Percentiles rank a stretch among this genome's conserved stretches.
Evolutionary conservation across 371 early-diverging fungal species (phyloP).

Genomic region (Gilbertella persicaria): DNA sequence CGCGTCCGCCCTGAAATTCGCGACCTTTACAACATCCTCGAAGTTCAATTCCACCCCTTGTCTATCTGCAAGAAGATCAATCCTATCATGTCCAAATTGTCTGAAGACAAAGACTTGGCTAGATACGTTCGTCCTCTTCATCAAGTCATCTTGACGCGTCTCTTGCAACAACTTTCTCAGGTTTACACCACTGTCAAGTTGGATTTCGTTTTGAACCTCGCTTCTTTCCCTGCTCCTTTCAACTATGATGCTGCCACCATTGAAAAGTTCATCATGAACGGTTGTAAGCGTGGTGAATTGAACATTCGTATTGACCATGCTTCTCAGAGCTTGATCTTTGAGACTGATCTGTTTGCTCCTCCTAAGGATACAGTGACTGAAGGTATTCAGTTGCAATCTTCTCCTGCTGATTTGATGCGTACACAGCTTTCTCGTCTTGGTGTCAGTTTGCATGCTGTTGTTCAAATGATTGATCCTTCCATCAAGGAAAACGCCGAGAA

Average conservation of each 20-base stretch:
- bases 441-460: slow-evolving; percentile 79
- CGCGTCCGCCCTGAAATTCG: slow-evolving; percentile 89
- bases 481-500: slow-evolving; percentile 64
- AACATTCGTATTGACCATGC: slow-evolving; percentile 94
- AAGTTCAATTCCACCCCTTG: slow-evolving; percentile 97
- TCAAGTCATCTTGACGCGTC: slow-evolving; percentile 91
- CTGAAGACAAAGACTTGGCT: slow-evolving; percentile 73
- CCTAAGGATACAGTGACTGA: slow-evolving; percentile 73
- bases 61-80: slow-evolving; percentile 95
- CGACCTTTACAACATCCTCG: slow-evolving; percentile 91
- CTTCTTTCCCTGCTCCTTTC: slow-evolving; percentile 86
- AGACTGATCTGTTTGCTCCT: slow-evolving; percentile 81
- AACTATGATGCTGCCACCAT: slow-evolving; percentile 85
- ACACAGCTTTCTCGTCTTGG: slow-evolving; percentile 79
- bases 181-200: slow-evolving; percentile 96
- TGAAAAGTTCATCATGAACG: slow-evolving; percentile 97
- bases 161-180: slow-evolving; percentile 95
- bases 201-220: slow-evolving; percentile 86
- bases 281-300: slow-evolving; percentile 94
- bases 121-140: slow-evolving; percentile 93
- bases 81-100: slow-evolving; percentile 76
- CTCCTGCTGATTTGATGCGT: slow-evolving; percentile 88
- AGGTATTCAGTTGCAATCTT: slow-evolving; percentile 84
- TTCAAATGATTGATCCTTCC: slow-evolving; percentile 84
- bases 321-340: slow-evolving; percentile 88